Conservation (phyloP, 1,284 basidiomycete species). For the Ganoderma lucidum region DNA sequence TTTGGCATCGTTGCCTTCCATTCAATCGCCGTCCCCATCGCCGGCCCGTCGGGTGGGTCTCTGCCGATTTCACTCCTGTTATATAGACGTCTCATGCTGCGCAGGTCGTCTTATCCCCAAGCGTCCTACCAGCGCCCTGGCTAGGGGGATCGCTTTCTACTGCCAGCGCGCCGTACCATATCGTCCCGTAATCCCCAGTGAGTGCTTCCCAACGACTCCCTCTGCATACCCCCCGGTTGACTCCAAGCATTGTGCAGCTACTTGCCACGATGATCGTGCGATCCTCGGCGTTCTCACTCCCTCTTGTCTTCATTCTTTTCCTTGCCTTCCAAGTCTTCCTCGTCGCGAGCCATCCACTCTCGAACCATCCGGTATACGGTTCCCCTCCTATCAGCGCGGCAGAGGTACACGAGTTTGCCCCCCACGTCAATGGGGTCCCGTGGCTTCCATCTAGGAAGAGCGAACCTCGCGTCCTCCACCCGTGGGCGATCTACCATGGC, state of each 20-base stretch:
- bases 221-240: not conserved
- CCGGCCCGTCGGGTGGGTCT: not conserved
- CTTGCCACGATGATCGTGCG: not conserved
- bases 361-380: not conserved
- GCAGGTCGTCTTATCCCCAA: not conserved
- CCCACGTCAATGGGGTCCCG: not conserved
- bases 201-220: not conserved
- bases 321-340: not conserved
- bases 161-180: not conserved
- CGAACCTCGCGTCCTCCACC: conserved; percentile 14
- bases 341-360: conserved; percentile 9
- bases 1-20: conserved; percentile 3
- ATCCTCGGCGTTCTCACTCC: not conserved
- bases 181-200: not conserved
- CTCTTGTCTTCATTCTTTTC: not conserved
- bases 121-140: not conserved
- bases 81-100: conserved; percentile 5
- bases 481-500: conserved; percentile 28
- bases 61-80: not conserved
- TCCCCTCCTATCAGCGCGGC: not conserved
- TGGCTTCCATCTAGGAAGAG: not conserved
- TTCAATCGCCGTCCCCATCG: not conserved
- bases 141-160: not conserved
- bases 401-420: not conserved
- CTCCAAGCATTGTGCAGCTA: not conserved